A percentile compares a stretch with the other conserved stretches of the same genome.
Evolutionary conservation across 139 green algal genomes (phyloP).

Genomic region (Chlorella sp.): DNA sequence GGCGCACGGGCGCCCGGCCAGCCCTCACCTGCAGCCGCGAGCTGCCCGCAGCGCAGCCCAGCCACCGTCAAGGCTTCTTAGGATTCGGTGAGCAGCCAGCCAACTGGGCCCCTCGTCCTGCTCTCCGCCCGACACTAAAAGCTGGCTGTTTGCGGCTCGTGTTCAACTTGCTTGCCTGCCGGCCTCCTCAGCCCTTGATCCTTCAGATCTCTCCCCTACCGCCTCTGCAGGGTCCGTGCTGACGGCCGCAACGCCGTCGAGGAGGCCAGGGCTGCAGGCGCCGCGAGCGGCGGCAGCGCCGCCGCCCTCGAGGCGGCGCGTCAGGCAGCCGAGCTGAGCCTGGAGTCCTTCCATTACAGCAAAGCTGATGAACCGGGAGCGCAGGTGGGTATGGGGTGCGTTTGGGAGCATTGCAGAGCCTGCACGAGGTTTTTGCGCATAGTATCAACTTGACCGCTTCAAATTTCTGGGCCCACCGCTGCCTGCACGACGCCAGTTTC

Average conservation of each 20-base stretch:
- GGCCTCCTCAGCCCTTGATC: too few relatives aligned
- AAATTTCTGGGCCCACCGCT: background rate
- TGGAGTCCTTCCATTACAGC: conserved; percentile 27
- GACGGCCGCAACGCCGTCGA: background rate
- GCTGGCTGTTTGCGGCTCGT: background rate
- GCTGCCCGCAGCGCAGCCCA: too few relatives aligned
- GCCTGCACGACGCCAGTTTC: background rate
- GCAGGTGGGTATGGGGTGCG: background rate
- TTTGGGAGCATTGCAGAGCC: background rate
- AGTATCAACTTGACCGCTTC: background rate
- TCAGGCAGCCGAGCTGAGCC: conserved; percentile 3
- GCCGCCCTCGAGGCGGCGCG: background rate
- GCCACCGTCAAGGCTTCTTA: too few relatives aligned
- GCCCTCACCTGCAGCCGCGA: too few relatives aligned
- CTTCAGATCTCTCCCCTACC: background rate
- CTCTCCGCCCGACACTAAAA: too few relatives aligned
- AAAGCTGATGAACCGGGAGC: conserved; percentile 8
- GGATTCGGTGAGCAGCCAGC: too few relatives aligned
- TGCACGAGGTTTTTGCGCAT: background rate
- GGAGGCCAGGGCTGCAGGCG: background rate
- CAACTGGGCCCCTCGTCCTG: too few relatives aligned
- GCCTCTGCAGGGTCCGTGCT: background rate
- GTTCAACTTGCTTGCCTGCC: background rate
- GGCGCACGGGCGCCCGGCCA: too few relatives aligned
- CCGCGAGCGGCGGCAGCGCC: background rate